Percentiles rank a stretch among this genome's conserved stretches.
Evolutionary conservation across 1,139 yeast genomes (phyloP).

Genomic region (Geotrichum restrictum): DNA sequence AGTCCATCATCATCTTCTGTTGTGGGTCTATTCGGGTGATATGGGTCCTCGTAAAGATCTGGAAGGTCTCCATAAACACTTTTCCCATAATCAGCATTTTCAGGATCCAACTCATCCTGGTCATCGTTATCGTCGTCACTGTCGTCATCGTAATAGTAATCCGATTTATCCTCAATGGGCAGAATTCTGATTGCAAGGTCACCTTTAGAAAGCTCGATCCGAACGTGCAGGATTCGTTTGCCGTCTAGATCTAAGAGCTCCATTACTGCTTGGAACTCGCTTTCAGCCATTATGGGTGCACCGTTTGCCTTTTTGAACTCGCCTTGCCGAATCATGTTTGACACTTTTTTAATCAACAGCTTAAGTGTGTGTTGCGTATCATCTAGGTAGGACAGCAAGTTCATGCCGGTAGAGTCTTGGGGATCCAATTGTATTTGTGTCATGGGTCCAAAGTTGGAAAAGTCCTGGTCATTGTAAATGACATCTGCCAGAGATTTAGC

Average conservation of each 20-base stretch:
- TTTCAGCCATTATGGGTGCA: conserved; percentile 22
- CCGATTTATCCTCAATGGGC: neutral
- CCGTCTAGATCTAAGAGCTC: conserved; percentile 25
- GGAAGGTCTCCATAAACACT: neutral
- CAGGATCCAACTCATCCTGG: neutral
- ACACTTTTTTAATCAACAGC: conserved; percentile 6
- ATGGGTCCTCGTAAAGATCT: conserved; percentile 1
- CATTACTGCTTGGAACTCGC: conserved; percentile 24
- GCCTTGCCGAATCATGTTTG: conserved; percentile 8
- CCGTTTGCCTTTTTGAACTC: conserved; percentile 22
- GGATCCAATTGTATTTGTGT: conserved; percentile 1
- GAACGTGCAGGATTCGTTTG: conserved; percentile 22
- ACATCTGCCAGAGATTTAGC: neutral
- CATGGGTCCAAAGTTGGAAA: conserved; percentile 7
- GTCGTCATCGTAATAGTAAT: conserved; percentile 14
- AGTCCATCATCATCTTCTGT: conserved; percentile 13
- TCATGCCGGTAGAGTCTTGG: neutral
- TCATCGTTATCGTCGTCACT: neutral
- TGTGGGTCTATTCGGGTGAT: neutral
- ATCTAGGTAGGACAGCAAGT: conserved; percentile 15
- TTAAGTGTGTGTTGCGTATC: conserved; percentile 20
- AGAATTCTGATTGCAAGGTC: conserved; percentile 22
- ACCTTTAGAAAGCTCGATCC: conserved; percentile 23
- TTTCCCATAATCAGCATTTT: neutral
- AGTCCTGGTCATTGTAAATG: conserved; percentile 15